A percentile compares a stretch with the other conserved stretches of the same genome.
phyloP scores from a whole-genome alignment of 345 rosid species.

The Bretschneidera sinensis region DNA sequence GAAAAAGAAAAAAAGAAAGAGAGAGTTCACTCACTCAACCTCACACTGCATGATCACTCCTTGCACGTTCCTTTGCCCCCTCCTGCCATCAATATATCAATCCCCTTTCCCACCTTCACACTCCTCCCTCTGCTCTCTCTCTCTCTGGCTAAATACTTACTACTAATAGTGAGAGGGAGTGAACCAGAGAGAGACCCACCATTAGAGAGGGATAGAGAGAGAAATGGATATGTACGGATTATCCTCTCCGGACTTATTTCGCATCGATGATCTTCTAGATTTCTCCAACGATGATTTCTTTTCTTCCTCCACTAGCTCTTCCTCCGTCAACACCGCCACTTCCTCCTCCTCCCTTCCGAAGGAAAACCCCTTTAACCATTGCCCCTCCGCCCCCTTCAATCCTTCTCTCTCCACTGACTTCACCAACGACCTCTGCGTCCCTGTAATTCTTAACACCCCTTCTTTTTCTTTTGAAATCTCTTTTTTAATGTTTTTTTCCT shows the following conservation, averaged over 20 bases:
- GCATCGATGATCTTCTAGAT: conserved; percentile 72
- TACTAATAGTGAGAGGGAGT: no score
- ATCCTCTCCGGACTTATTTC: conserved; percentile 45
- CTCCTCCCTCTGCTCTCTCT: not conserved
- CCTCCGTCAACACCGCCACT: conserved; percentile 21
- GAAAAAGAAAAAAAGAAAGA: not conserved
- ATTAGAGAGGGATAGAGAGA: no score
- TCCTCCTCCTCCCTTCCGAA: conserved; percentile 26
- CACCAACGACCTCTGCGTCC: conserved; percentile 61
- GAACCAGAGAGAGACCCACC: no score
- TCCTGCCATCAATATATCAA: conserved; percentile 15
- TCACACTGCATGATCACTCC: conserved; percentile 22
- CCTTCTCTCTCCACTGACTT: conserved; percentile 38
- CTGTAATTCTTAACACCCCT: conserved; percentile 26
- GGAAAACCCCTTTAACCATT: conserved; percentile 11
- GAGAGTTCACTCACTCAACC: no score
- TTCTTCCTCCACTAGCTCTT: conserved; percentile 32
- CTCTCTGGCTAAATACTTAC: no score
- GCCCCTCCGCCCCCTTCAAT: conserved; percentile 18
- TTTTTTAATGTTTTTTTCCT: not conserved
- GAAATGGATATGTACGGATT: conserved; percentile 49
- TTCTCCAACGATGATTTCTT: conserved; percentile 52
- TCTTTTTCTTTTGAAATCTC: not conserved
- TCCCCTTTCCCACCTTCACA: not conserved
- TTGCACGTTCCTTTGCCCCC: conserved; percentile 32